A percentile compares a stretch with the other conserved stretches of the same genome.
Evolutionary conservation across 306 rosid species (phyloP).

Genomic region (Parietaria judaica): DNA sequence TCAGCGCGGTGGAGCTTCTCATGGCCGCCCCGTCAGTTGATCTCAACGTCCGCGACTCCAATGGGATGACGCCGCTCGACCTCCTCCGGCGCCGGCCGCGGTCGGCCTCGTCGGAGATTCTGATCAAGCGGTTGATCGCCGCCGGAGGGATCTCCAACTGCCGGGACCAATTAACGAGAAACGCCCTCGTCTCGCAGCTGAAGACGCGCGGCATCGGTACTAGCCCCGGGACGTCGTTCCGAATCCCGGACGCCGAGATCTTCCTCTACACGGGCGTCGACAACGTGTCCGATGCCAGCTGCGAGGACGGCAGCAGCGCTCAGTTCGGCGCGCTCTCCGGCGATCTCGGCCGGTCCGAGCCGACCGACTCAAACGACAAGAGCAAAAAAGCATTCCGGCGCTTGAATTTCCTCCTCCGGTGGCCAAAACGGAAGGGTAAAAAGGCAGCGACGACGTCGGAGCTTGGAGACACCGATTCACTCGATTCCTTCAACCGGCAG

Average conservation of each 20-base stretch:
- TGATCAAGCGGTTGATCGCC: slow-evolving; percentile 58
- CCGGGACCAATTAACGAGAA: slow-evolving; percentile 36
- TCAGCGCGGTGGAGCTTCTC: slow-evolving; percentile 58
- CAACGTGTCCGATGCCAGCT: slow-evolving; percentile 39
- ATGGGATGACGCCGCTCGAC: slow-evolving; percentile 82
- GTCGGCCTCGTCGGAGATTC: slow-evolving; percentile 59
- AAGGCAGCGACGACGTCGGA: slow-evolving; percentile 23
- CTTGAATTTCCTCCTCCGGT: slow-evolving; percentile 55
- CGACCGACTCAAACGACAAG: slow-evolving; percentile 23
- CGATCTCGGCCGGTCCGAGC: slow-evolving; percentile 32
- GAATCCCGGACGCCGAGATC: slow-evolving; percentile 89
- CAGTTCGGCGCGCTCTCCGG: slow-evolving; percentile 35
- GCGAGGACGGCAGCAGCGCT: slow-evolving; percentile 30
- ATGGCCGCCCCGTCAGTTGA: slow-evolving; percentile 56
- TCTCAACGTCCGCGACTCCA: slow-evolving; percentile 47
- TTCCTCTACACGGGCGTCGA: slow-evolving; percentile 69
- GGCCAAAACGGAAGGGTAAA: slow-evolving; percentile 53
- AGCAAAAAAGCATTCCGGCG: slow-evolving; percentile 38
- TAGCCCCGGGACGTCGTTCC: slow-evolving; percentile 83
- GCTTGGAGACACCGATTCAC: slow-evolving; percentile 19
- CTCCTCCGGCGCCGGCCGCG: slow-evolving; percentile 47
- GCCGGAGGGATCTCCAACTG: slow-evolving; percentile 59
- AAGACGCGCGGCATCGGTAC: slow-evolving; percentile 52
- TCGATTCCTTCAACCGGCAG: slow-evolving; percentile 26
- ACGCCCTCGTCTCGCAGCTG: slow-evolving; percentile 47